Evolutionary conservation across 2,329 filamentous ascomycete genomes (phyloP), one percentile per base, ranked within the genome.

Genomic region (Pseudocercospora eumusae): DNA sequence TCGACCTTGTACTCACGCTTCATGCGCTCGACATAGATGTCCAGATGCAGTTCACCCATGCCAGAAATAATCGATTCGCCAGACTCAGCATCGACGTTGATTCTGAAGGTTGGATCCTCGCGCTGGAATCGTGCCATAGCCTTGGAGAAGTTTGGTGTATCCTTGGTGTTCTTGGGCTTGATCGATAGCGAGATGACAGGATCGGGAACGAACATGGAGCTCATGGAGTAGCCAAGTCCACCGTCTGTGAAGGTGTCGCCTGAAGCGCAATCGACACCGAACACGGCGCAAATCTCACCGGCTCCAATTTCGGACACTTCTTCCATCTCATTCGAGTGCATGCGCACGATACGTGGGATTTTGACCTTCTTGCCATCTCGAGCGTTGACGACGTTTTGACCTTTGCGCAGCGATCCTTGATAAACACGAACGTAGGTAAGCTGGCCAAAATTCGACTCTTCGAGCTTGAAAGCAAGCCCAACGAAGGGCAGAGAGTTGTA

Each of bases 301-400:
- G 95, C 93, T 57, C 93, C 92, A 66, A 99, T 89, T 77, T 97
- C 93, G 60, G 80, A 83, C 28, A 97, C 92, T 74, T 99, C 95
- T 77, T 99, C 95, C 93, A 99, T 96, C 75, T 99, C 95, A 75
- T 98, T 96, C 50, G 93, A 96, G 82, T 99, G 95, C 95, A 99
- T 99, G 66, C 95, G 92, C 65, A 99, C 95, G 72, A 99, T 98
- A 74, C 93, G 90, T 20, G 95, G 95, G 61, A 99, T 89, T 79
- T 96, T 93, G 75, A 99, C 89, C 82, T 93, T 97, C 84, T 97
- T 96, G 77, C 93, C 90, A 67, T 87, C 96, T 70, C 93, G 88
- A 8, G 93, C 93, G 78, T 98, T 99, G 85, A 89, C 96, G 59
- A 99, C 87, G 75, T 93, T 92, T 74, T 89, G 85, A 55, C 93